A percentile compares a stretch with the other conserved stretches of the same genome.
phyloP scores from a whole-genome alignment of 495 filamentous ascomycete genomes.

The Penicillium roqueforti region DNA sequence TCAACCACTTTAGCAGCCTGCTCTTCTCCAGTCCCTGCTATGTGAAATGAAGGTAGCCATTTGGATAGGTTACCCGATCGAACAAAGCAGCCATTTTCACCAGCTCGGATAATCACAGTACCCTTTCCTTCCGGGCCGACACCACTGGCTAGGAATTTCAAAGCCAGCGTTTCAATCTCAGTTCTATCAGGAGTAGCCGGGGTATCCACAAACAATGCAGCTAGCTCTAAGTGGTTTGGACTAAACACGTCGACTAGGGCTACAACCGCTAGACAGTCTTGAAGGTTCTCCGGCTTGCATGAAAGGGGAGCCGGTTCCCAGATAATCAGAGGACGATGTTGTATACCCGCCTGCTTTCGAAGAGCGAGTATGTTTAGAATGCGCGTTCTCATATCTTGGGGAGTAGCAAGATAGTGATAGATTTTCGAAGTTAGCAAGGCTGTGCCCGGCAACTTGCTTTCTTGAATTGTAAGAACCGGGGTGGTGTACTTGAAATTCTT shows the following conservation, averaged over 20 bases:
- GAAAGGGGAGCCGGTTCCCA: constrained; percentile 36
- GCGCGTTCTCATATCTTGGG: constrained; percentile 45
- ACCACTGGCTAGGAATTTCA: constrained; percentile 14
- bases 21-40: background rate
- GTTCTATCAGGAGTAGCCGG: constrained; percentile 3
- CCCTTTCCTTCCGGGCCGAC: constrained; percentile 23
- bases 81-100: constrained; percentile 30
- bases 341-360: constrained; percentile 9
- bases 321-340: constrained; percentile 26
- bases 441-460: constrained; percentile 9
- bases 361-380: constrained; percentile 9
- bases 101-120: constrained; percentile 27
- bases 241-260: constrained; percentile 32
- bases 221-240: constrained; percentile 38
- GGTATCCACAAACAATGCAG: constrained; percentile 14
- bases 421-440: constrained; percentile 44
- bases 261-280: constrained; percentile 20
- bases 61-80: constrained; percentile 5
- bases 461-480: constrained; percentile 30
- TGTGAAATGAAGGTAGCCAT: constrained; percentile 34
- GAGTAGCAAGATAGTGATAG: constrained; percentile 64
- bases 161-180: constrained; percentile 24
- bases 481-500: constrained; percentile 77
- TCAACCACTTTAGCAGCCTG: constrained; percentile 22
- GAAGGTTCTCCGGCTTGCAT: constrained; percentile 23